These are phyloP conservation scores for Cynara cardunculus DNA, from an alignment of 129 eudicot genomes.

Conservation along the genomic window DNA sequence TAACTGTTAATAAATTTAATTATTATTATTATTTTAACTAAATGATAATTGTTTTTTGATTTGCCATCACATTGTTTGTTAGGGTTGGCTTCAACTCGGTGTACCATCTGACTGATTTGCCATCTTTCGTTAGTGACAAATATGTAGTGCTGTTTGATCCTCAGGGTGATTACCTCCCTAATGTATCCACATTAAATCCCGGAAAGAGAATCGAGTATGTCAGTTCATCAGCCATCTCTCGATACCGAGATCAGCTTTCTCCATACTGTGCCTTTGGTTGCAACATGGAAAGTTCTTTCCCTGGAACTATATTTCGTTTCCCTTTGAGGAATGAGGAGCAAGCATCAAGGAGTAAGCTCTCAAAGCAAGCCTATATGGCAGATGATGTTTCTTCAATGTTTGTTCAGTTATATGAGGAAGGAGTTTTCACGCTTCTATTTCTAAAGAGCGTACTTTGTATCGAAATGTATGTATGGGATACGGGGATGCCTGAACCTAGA, in stretches of 20 bases:
- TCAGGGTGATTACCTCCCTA: conserved; percentile 91
- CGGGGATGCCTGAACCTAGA: conserved; percentile 61
- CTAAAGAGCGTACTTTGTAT: conserved; percentile 73
- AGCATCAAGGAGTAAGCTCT: conserved; percentile 88
- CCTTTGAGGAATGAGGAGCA: conserved; percentile 88
- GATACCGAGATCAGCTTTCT: conserved; percentile 78
- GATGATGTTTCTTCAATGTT: conserved; percentile 80
- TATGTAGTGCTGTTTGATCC: conserved; percentile 95
- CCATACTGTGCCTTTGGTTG: conserved; percentile 96
- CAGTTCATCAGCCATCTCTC: conserved; percentile 81
- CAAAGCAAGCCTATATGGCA: conserved; percentile 84
- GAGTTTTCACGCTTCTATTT: conserved; percentile 68
- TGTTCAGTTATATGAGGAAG: conserved; percentile 77
- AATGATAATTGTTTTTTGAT: conserved; percentile 15
- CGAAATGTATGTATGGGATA: conserved; percentile 93
- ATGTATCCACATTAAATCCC: conserved; percentile 82
- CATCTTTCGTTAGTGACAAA: conserved; percentile 95
- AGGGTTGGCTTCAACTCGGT: conserved; percentile 99
- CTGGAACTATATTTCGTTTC: conserved; percentile 91
- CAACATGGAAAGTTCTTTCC: conserved; percentile 75
- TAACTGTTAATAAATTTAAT: not conserved
- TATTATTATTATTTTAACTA: not conserved
- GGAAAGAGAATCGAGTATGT: conserved; percentile 93
- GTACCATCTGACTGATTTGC: conserved; percentile 94
- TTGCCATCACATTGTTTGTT: conserved; percentile 18